Evolutionary conservation across 1,139 yeast genomes (phyloP), one percentile per base, ranked within the genome.

Genomic region (Saccharomyces hybrid): DNA sequence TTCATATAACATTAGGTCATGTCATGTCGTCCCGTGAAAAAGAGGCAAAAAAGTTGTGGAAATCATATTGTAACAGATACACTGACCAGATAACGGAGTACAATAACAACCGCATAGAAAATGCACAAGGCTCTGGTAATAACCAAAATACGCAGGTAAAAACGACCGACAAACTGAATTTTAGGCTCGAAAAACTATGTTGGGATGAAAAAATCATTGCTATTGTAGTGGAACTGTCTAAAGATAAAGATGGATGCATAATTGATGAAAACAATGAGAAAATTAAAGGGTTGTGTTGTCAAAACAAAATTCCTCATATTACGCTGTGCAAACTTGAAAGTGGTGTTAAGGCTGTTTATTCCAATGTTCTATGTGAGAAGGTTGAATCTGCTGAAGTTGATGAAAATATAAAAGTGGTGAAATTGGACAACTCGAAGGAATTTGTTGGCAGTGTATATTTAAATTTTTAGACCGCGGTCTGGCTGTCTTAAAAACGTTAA

Each of bases 1-100:
- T 89, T 63, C 99, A 93, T 67, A 81, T 91, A 1, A 93, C 99
- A 0, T 68, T 91, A 48, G 80, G 83, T 0, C 98, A 93, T 66
- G 59, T 67, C 0, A 63, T 67, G 14, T 38, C 44, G 23, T 38
- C 44, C 13, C 44, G 44, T 38, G 44, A 38, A 19, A 38, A 38
- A 25, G 44, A 38, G 44, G 44, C 67, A 47, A 66, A 68, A 50
- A 63, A 61, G n/a, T 52, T 70, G 6, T 72, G 77, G 72, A 61
- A 68, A 14, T 55, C 61, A 14, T 70, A 70, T 49, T 53, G 62
- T 23, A 55, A 63, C 3, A 57, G 61, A 1, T 64, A 60, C 29
- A 56, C 61, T 25, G 53, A 59, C 13, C 29, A 38, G 25, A 25
- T 29, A 16, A 46, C 51, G 5, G 42, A 38, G 41, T 47, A 3